Evolutionary conservation across 1,284 basidiomycete species (phyloP).

Genomic region (Inonotus obliquus): DNA sequence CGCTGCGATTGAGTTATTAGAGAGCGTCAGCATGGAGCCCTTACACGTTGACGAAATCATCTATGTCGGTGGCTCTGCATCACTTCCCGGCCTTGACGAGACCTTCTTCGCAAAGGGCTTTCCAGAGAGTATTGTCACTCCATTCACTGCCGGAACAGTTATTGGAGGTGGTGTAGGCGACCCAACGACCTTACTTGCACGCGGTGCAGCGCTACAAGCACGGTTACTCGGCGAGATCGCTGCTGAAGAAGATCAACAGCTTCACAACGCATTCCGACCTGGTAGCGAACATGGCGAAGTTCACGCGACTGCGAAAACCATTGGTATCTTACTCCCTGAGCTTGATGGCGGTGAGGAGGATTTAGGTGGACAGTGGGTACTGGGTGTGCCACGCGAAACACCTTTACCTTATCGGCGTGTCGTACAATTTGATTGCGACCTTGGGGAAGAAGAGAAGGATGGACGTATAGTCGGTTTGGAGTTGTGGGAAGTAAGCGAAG

Average conservation of each 20-base stretch:
- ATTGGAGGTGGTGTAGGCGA: slow-evolving; percentile 71
- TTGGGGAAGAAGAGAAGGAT: slow-evolving; percentile 41
- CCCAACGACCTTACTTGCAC: slow-evolving; percentile 85
- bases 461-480: slow-evolving; percentile 63
- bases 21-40: slow-evolving; percentile 63
- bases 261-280: slow-evolving; percentile 48
- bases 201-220: slow-evolving; percentile 88
- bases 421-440: slow-evolving; percentile 65
- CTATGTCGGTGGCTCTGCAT: slow-evolving; percentile 86
- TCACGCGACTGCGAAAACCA: slow-evolving; percentile 58
- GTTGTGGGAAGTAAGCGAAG: slow-evolving; percentile 85
- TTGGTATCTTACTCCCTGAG: slow-evolving; percentile 81
- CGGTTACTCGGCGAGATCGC: slow-evolving; percentile 51
- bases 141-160: slow-evolving; percentile 61
- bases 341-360: slow-evolving; percentile 34
- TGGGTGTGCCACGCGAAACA: slow-evolving; percentile 68
- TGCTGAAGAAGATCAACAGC: slow-evolving; percentile 43
- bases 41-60: slow-evolving; percentile 87
- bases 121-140: slow-evolving; percentile 59
- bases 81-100: slow-evolving; percentile 82
- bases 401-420: slow-evolving; percentile 75
- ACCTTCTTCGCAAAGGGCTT: slow-evolving; percentile 64
- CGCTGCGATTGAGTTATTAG: slow-evolving; percentile 61
- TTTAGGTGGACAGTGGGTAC: slow-evolving; percentile 60
- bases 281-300: slow-evolving; percentile 42